Evolutionary conservation across 495 filamentous ascomycete species (phyloP), one percentile per base, ranked within the genome.

Genomic region (Podospora comata): DNA sequence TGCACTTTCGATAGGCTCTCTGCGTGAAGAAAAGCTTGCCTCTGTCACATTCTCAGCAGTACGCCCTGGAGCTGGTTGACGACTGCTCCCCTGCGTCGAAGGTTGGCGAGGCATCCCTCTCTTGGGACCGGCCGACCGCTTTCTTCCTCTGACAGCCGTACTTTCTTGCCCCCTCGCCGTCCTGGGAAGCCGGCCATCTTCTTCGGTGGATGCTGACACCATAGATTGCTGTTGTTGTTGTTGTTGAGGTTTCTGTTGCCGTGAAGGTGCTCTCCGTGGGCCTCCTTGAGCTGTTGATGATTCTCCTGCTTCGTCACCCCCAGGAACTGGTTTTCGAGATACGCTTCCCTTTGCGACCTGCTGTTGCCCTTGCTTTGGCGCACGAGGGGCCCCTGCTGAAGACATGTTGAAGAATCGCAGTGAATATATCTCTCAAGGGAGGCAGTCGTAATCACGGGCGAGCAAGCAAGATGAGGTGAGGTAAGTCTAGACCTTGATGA

Each of bases 221-320:
- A 19, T 7, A 58, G 39, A 16, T 13, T 48, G 39, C 39, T 58
- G 55, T 20, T 26, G 55, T 19, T 20, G 55, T 5, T 57, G 55
- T 23, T 58, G 55, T 23, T 26, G 55, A 63, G 61, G 61, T 63
- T 13, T 63, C 20, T 63, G 61, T 13, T 63, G 61, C 13, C 61
- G 61, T 7, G n/a, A 28, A 16, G 61, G 61, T 34, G 32, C 30
- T 23, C 34, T 63, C 20, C 30, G 61, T 7, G 20, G 27, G 48
- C 4, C 27, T 7, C 7, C 34, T 32, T 39, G 61, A 39, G 16
- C 28, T 20, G 61, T 39, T 63, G 27, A 19, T 18, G 32, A 7
- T 34, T 18, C 20, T 48, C 28, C 28, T 19, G n/a, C 9, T 48
- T 34, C 27, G 18, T 48, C 27, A 44, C 32, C 15, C 1, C 16